Evolutionary conservation across 2,329 filamentous ascomycete genomes (phyloP).

Genomic region (Shiraia bambusicola): DNA sequence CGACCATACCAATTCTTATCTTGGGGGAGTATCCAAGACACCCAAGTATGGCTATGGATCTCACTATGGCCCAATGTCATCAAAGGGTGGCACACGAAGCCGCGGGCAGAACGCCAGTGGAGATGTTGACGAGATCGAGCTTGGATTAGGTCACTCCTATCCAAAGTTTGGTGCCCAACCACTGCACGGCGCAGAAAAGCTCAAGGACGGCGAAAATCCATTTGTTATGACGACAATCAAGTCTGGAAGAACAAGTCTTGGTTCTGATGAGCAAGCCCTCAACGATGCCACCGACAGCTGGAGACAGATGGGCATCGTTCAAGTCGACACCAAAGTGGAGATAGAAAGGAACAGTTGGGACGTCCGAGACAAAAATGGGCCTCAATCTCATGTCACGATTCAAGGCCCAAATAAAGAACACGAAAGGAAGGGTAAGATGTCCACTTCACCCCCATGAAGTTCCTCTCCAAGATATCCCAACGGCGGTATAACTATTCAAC

Average conservation of each 20-base stretch:
- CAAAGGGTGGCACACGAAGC: constrained; percentile 9
- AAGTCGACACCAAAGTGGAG: constrained; percentile 33
- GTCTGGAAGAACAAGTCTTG: constrained; percentile 12
- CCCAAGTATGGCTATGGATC: constrained; percentile 24
- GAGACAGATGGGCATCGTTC: constrained; percentile 18
- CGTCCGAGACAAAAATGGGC: constrained; percentile 3
- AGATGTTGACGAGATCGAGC: constrained; percentile 25
- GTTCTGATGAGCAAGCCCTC: constrained; percentile 22
- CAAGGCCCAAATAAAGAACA: constrained; percentile 8
- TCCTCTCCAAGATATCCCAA: too few species aligned
- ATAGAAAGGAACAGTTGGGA: constrained; percentile 26
- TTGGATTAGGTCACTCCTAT: constrained; percentile 14
- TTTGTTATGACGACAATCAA: constrained; percentile 4
- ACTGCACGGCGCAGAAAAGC: constrained; percentile 9
- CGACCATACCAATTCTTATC: constrained; percentile 22
- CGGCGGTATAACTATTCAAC: too few species aligned
- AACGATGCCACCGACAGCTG: constrained; percentile 9
- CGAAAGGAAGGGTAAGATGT: background rate
- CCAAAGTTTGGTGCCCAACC: constrained; percentile 11
- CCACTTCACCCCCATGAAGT: background rate
- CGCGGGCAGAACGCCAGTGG: constrained; percentile 7
- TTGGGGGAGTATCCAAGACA: constrained; percentile 11
- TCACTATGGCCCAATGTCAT: constrained; percentile 19
- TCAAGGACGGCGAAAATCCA: constrained; percentile 6
- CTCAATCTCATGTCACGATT: constrained; percentile 7